Percentiles rank a stretch among this genome's conserved stretches.
These are phyloP conservation scores for Solanum chacoense DNA, from an alignment of 305 asterid genomes.

Conservation along the genomic window DNA sequence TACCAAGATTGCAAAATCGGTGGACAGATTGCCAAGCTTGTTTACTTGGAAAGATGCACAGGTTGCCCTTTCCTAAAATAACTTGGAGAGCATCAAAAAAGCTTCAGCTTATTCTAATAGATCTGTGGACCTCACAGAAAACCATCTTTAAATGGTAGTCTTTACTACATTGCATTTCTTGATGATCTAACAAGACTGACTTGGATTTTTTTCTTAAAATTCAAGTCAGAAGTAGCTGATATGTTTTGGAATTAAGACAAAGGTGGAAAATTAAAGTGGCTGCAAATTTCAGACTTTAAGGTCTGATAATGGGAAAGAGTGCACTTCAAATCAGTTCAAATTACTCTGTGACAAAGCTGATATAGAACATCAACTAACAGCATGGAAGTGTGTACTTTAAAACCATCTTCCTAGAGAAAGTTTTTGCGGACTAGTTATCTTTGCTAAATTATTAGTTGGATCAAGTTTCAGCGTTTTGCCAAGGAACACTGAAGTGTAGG, in stretches of 20 bases:
- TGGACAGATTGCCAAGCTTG: neutral
- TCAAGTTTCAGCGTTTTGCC: neutral
- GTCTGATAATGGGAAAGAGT: neutral
- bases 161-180: neutral
- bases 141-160: neutral
- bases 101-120: neutral
- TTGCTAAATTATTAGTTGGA: neutral
- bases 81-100: neutral
- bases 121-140: neutral
- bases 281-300: neutral
- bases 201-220: neutral
- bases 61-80: neutral
- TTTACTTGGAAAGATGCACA: neutral
- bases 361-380: neutral
- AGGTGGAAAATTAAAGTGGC: neutral
- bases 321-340: neutral
- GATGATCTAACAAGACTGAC: neutral
- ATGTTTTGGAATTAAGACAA: neutral
- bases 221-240: neutral
- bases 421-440: neutral
- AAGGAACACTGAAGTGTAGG: neutral
- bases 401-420: neutral
- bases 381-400: neutral
- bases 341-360: neutral
- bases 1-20: no score